These are phyloP conservation scores for Kodamaea jinghongensis DNA, from an alignment of 805 yeast genomes.

Conservation along the genomic window DNA sequence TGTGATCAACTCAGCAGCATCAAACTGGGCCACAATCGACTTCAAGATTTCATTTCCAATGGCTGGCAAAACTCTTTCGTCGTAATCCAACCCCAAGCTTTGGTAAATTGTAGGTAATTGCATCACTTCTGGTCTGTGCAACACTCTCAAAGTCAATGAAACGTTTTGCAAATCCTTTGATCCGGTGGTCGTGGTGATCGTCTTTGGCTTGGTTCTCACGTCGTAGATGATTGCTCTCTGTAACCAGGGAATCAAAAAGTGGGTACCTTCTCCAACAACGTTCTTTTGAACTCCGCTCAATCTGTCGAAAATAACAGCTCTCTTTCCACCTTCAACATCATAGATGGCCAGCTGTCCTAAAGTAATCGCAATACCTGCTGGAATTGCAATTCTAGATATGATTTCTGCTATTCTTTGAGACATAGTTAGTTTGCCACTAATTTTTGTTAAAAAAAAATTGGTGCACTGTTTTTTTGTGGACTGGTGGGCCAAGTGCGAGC, in stretches of 20 bases:
- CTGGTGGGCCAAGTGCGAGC: too few relatives aligned
- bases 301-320: conserved; percentile 95
- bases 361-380: conserved; percentile 65
- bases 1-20: conserved; percentile 94
- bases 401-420: conserved; percentile 37
- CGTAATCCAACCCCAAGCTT: conserved; percentile 88
- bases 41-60: conserved; percentile 90
- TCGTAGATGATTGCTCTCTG: conserved; percentile 89
- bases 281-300: conserved; percentile 79
- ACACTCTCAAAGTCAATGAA: conserved; percentile 84
- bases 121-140: conserved; percentile 89
- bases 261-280: conserved; percentile 97
- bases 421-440: conserved; percentile 19
- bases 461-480: too few relatives aligned
- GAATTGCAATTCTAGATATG: conserved; percentile 55
- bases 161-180: conserved; percentile 97
- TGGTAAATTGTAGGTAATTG: conserved; percentile 86
- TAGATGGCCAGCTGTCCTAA: conserved; percentile 82
- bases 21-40: conserved; percentile 89
- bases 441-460: conserved; percentile 1
- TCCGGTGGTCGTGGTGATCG: conserved; percentile 91
- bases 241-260: conserved; percentile 92
- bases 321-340: conserved; percentile 92
- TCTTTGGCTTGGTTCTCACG: conserved; percentile 93
- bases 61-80: conserved; percentile 89